Percentiles rank a stretch among this genome's conserved stretches.
phyloP scores from a whole-genome alignment of 176 grass and related monocot species.

The Rhynchospora tenuis region DNA sequence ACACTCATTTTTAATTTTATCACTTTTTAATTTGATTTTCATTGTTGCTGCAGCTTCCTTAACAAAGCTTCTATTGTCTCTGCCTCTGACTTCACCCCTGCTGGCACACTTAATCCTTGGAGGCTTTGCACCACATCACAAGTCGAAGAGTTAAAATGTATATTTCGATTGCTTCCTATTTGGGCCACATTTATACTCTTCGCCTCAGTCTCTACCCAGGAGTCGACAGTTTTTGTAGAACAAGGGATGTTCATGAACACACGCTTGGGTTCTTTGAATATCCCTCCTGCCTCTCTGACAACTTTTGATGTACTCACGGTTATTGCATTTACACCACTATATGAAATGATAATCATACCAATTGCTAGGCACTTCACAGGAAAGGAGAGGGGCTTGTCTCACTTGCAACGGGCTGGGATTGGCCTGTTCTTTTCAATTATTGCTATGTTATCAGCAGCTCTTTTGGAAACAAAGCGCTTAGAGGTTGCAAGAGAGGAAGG shows the following conservation, averaged over 20 bases:
- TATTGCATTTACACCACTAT: slow-evolving; percentile 31
- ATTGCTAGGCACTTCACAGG: slow-evolving; percentile 30
- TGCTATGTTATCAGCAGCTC: slow-evolving; percentile 33
- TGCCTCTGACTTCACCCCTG: slow-evolving; percentile 10
- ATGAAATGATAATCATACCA: slow-evolving; percentile 36
- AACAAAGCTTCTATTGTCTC: slow-evolving; percentile 42
- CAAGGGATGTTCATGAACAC: slow-evolving; percentile 41
- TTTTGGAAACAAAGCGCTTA: slow-evolving; percentile 35
- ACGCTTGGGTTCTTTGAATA: slow-evolving; percentile 20
- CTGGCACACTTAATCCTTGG: slow-evolving; percentile 16
- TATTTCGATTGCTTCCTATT: slow-evolving; percentile 46
- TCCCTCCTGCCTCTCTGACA: slow-evolving; percentile 36
- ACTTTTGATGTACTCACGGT: slow-evolving; percentile 31
- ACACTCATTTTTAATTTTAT: background rate
- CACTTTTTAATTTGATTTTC: background rate
- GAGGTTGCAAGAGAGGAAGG: slow-evolving; percentile 16
- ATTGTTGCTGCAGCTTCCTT: slow-evolving; percentile 26
- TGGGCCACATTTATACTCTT: slow-evolving; percentile 43
- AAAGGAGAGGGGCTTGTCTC: slow-evolving; percentile 40
- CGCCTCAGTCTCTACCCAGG: slow-evolving; percentile 35
- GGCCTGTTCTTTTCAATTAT: slow-evolving; percentile 37
- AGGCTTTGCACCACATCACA: slow-evolving; percentile 39
- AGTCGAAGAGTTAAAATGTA: slow-evolving; percentile 46
- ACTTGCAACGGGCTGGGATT: slow-evolving; percentile 39
- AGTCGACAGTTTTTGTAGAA: slow-evolving; percentile 35